Evolutionary conservation across 2,329 filamentous ascomycete species (phyloP).

Genomic region (Ceratocystis destructans): DNA sequence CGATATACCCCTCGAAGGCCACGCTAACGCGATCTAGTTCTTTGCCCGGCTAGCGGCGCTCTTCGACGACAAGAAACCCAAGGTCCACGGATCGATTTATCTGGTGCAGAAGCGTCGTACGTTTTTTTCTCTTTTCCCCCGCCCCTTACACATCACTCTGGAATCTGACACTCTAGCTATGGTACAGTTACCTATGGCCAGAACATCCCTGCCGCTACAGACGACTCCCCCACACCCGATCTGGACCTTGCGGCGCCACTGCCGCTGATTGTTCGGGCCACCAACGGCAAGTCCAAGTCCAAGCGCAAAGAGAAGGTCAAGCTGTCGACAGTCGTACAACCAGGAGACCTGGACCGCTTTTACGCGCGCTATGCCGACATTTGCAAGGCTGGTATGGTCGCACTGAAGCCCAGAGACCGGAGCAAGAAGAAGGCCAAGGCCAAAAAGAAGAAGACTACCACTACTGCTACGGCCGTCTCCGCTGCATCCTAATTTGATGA

Average conservation of each 20-base stretch:
- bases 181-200: conserved; percentile 33
- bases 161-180: neutral
- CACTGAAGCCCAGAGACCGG: conserved; percentile 83
- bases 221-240: conserved; percentile 45
- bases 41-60: conserved; percentile 33
- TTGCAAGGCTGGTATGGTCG: conserved; percentile 78
- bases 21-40: conserved; percentile 9
- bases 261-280: conserved; percentile 69
- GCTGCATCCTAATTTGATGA: neutral
- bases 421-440: conserved; percentile 75
- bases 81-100: conserved; percentile 59
- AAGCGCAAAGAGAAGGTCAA: conserved; percentile 51
- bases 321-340: conserved; percentile 68
- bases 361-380: conserved; percentile 77
- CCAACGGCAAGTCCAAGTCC: conserved; percentile 58
- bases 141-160: neutral
- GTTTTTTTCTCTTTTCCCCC: conserved; percentile 21
- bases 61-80: conserved; percentile 51
- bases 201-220: conserved; percentile 31
- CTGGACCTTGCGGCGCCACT: conserved; percentile 44
- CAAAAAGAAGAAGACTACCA: conserved; percentile 48
- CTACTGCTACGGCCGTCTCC: conserved; percentile 15
- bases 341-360: conserved; percentile 63
- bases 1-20: neutral
- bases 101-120: conserved; percentile 64